A percentile compares a stretch with the other conserved stretches of the same genome.
Evolutionary conservation across 2,329 filamentous ascomycete genomes (phyloP).

Genomic region (Talaromyces rugulosus): DNA sequence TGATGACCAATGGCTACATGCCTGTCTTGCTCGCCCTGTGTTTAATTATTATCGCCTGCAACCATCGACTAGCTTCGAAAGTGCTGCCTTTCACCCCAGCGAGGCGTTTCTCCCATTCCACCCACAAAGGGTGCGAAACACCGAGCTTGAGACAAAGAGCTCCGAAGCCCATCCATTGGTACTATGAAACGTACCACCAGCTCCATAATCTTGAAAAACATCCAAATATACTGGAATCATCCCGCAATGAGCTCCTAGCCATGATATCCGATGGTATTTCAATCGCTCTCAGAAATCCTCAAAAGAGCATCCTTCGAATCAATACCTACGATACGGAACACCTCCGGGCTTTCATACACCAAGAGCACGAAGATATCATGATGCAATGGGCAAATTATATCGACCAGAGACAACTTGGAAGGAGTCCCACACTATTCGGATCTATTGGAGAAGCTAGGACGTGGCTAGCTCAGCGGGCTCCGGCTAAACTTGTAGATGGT

Average conservation of each 20-base stretch:
- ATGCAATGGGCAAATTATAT: conserved; percentile 33
- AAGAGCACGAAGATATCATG: conserved; percentile 27
- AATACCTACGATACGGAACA: conserved; percentile 24
- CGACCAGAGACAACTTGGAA: conserved; percentile 30
- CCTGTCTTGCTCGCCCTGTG: too few relatives aligned
- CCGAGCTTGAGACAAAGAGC: too few relatives aligned
- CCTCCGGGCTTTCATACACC: conserved; percentile 28
- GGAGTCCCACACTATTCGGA: conserved; percentile 31
- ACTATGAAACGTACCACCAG: conserved; percentile 27
- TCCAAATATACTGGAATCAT: conserved; percentile 30
- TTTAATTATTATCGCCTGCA: too few relatives aligned
- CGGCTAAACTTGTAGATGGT: conserved; percentile 47
- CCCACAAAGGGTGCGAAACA: too few relatives aligned
- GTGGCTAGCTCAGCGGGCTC: conserved; percentile 40
- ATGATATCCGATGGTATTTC: conserved; percentile 32
- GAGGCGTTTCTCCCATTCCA: too few relatives aligned
- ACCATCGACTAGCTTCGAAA: too few relatives aligned
- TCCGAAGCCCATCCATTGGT: too few relatives aligned
- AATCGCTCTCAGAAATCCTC: conserved; percentile 16
- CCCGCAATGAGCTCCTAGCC: conserved; percentile 29
- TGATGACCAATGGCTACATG: too few relatives aligned
- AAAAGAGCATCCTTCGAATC: conserved; percentile 21
- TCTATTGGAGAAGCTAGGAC: conserved; percentile 24
- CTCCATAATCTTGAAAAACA: conserved; percentile 40
- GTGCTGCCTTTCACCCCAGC: too few relatives aligned